These are phyloP conservation scores for Aureobasidium subglaciale DNA, from an alignment of 2,329 filamentous ascomycete genomes.

Conservation along the genomic window DNA sequence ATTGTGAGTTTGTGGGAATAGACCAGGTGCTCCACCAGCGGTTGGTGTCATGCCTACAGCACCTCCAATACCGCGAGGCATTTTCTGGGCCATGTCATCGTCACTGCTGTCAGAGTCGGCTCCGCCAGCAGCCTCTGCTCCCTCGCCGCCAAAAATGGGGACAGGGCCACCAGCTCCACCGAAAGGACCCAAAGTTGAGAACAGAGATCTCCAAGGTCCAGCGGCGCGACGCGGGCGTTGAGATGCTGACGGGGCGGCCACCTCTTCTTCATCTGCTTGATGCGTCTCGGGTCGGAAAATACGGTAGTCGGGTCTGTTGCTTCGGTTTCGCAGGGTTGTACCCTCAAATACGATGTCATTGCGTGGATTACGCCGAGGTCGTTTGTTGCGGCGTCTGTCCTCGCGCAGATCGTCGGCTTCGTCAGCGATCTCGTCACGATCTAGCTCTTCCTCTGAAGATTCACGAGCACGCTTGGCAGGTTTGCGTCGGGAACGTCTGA, in stretches of 20 bases:
- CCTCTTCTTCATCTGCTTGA: constrained; percentile 63
- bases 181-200: constrained; percentile 88
- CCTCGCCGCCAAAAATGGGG: constrained; percentile 67
- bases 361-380: constrained; percentile 27
- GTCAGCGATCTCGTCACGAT: constrained; percentile 44
- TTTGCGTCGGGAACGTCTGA: constrained; percentile 46
- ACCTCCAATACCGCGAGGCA: constrained; percentile 46
- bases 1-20: constrained; percentile 52
- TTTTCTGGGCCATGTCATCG: constrained; percentile 70
- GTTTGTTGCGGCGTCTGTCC: constrained; percentile 38
- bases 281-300: constrained; percentile 69
- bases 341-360: constrained; percentile 31
- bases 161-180: constrained; percentile 71
- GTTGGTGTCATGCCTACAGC: constrained; percentile 59
- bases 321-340: constrained; percentile 55
- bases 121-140: constrained; percentile 65
- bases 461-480: constrained; percentile 39
- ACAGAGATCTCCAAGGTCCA: constrained; percentile 67
- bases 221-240: constrained; percentile 51
- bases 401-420: constrained; percentile 53
- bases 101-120: constrained; percentile 96
- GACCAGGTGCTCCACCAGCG: constrained; percentile 42
- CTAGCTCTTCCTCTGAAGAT: constrained; percentile 30
- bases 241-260: constrained; percentile 52
- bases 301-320: constrained; percentile 74